Evolutionary conservation across 2,329 filamentous ascomycete genomes (phyloP).

Genomic region (Penicillium palitans): DNA sequence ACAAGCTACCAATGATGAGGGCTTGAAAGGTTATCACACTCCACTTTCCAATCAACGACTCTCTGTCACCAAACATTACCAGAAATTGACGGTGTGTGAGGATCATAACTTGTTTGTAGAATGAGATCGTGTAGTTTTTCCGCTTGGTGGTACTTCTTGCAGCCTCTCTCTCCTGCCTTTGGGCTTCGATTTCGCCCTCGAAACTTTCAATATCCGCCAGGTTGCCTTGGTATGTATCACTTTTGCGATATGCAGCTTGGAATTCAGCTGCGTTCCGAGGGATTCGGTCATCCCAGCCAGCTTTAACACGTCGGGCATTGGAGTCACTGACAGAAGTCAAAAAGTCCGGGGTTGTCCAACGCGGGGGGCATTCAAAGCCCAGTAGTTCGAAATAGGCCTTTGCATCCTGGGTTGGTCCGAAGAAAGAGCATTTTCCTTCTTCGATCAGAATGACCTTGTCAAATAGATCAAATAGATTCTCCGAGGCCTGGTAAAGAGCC

Average conservation of each 20-base stretch:
- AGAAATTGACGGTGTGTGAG: slow-evolving; percentile 57
- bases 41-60: slow-evolving; percentile 55
- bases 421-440: slow-evolving; percentile 70
- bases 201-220: slow-evolving; percentile 55
- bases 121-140: slow-evolving; percentile 56
- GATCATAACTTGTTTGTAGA: slow-evolving; percentile 52
- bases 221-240: slow-evolving; percentile 46
- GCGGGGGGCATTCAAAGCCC: slow-evolving; percentile 69
- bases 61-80: slow-evolving; percentile 56
- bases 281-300: slow-evolving; percentile 59
- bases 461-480: slow-evolving; percentile 56
- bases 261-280: slow-evolving; percentile 59
- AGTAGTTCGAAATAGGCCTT: slow-evolving; percentile 69
- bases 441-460: slow-evolving; percentile 70
- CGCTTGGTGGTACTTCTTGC: slow-evolving; percentile 43
- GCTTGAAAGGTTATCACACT: slow-evolving; percentile 49
- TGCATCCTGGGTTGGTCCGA: slow-evolving; percentile 63
- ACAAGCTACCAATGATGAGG: slow-evolving; percentile 52
- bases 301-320: slow-evolving; percentile 57
- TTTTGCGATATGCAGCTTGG: slow-evolving; percentile 52
- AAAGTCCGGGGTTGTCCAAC: slow-evolving; percentile 75
- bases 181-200: slow-evolving; percentile 49
- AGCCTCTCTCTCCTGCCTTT: slow-evolving; percentile 44
- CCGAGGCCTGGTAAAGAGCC: slow-evolving; percentile 68
- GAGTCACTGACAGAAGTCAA: slow-evolving; percentile 70